phyloP scores from a whole-genome alignment of 2,329 filamentous ascomycete genomes.

The Huntiella decipiens region DNA sequence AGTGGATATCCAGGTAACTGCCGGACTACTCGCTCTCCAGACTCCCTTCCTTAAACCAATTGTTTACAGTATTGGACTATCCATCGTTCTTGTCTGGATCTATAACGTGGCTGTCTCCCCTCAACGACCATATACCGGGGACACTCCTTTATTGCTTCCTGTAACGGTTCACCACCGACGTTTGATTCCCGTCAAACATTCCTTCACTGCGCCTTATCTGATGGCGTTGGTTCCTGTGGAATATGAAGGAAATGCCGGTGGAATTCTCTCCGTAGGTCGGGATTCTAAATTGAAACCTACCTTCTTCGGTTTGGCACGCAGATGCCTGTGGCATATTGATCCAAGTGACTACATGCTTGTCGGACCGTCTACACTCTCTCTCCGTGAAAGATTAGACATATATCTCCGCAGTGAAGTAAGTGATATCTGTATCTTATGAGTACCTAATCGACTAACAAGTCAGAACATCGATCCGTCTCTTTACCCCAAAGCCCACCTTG shows the following conservation, averaged over 20 bases:
- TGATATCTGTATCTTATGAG: neutral
- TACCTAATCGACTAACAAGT: neutral
- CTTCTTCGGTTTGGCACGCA: neutral
- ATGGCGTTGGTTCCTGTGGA: conserved; percentile 48
- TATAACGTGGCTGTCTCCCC: too few species aligned
- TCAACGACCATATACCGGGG: too few species aligned
- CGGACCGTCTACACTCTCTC: conserved; percentile 28
- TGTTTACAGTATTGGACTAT: too few species aligned
- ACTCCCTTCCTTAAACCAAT: too few species aligned
- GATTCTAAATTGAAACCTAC: neutral
- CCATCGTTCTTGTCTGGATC: too few species aligned
- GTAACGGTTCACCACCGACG: conserved; percentile 29
- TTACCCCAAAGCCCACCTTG: conserved; percentile 50
- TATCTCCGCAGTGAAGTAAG: conserved; percentile 40
- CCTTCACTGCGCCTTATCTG: conserved; percentile 53
- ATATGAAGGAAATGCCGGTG: conserved; percentile 35
- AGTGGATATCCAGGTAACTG: too few species aligned
- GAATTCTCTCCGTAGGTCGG: conserved; percentile 32
- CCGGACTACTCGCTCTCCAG: too few species aligned
- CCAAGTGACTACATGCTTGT: conserved; percentile 42
- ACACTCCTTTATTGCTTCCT: conserved; percentile 1
- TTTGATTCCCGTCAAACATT: conserved; percentile 47
- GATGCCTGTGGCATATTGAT: conserved; percentile 38
- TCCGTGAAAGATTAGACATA: conserved; percentile 42
- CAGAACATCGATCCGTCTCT: conserved; percentile 37